Evolutionary conservation across 106 monocot species (phyloP).

Genomic region (Posidonia australis): DNA sequence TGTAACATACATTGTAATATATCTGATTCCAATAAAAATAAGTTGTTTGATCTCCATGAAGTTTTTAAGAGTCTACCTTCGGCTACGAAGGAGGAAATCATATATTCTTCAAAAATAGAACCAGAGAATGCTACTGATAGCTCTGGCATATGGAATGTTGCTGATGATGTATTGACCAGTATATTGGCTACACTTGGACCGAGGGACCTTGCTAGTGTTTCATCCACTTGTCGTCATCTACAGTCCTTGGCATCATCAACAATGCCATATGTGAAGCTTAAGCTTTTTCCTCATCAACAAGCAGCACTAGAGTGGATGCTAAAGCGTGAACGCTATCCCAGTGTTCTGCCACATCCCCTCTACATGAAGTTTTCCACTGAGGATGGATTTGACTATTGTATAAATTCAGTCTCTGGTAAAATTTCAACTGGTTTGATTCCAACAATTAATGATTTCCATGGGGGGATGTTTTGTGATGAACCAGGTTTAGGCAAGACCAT

Average conservation of each 20-base stretch:
- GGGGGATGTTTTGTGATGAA: conserved; percentile 98
- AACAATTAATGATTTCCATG: conserved; percentile 60
- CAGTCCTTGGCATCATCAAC: conserved; percentile 45
- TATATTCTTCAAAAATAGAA: conserved; percentile 33
- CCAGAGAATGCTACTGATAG: conserved; percentile 22
- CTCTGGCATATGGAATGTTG: conserved; percentile 64
- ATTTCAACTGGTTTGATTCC: conserved; percentile 47
- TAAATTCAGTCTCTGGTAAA: conserved; percentile 69
- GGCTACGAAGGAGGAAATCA: conserved; percentile 33
- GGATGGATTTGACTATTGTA: conserved; percentile 59
- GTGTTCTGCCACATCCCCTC: conserved; percentile 51
- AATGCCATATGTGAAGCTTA: conserved; percentile 84
- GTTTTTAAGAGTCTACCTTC: conserved; percentile 72
- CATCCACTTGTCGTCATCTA: conserved; percentile 67
- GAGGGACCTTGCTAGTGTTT: conserved; percentile 55
- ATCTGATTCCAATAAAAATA: conserved; percentile 15
- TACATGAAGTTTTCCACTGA: conserved; percentile 56
- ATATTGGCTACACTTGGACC: conserved; percentile 42
- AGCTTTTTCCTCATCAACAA: conserved; percentile 91
- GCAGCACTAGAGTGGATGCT: conserved; percentile 97
- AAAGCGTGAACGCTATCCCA: conserved; percentile 50
- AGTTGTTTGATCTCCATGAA: conserved; percentile 73
- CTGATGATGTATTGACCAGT: conserved; percentile 69
- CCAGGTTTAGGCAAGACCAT: conserved; percentile 94
- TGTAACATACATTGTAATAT: conserved; percentile 40